Conservation (phyloP, 129 eudicot species). For the Gnaphalium uliginosum region DNA sequence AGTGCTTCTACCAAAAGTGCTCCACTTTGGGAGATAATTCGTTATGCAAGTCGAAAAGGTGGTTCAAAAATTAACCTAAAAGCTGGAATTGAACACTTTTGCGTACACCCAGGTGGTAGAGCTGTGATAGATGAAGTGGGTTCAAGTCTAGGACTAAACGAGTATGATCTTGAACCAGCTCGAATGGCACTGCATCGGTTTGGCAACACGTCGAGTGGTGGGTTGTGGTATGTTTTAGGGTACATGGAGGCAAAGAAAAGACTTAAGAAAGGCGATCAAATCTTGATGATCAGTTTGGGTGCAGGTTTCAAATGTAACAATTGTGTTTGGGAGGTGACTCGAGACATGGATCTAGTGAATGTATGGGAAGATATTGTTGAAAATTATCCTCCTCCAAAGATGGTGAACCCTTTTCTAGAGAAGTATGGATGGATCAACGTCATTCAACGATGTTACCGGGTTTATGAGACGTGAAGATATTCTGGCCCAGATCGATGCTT, state of each 20-base stretch:
- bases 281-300: slow-evolving; percentile 77
- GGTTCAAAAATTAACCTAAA: slow-evolving; percentile 25
- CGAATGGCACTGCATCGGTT: slow-evolving; percentile 73
- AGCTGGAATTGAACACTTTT: slow-evolving; percentile 61
- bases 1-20: slow-evolving; percentile 43
- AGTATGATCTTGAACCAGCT: slow-evolving; percentile 67
- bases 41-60: slow-evolving; percentile 25
- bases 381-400: slow-evolving; percentile 46
- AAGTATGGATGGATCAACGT: slow-evolving; percentile 47
- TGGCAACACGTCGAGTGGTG: slow-evolving; percentile 74
- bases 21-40: slow-evolving; percentile 51
- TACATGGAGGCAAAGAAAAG: too few species aligned
- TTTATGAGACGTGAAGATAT: slow-evolving; percentile 20
- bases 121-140: slow-evolving; percentile 68
- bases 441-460: neutral
- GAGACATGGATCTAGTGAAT: slow-evolving; percentile 51
- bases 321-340: slow-evolving; percentile 76
- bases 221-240: slow-evolving; percentile 54
- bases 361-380: slow-evolving; percentile 64
- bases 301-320: slow-evolving; percentile 80
- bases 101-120: slow-evolving; percentile 73
- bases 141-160: slow-evolving; percentile 41
- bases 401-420: too few species aligned
- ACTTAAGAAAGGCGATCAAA: slow-evolving; percentile 59
- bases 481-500: too few species aligned